Conservation (phyloP, 1,284 basidiomycete genomes). For the Pseudozyma sp. region DNA sequence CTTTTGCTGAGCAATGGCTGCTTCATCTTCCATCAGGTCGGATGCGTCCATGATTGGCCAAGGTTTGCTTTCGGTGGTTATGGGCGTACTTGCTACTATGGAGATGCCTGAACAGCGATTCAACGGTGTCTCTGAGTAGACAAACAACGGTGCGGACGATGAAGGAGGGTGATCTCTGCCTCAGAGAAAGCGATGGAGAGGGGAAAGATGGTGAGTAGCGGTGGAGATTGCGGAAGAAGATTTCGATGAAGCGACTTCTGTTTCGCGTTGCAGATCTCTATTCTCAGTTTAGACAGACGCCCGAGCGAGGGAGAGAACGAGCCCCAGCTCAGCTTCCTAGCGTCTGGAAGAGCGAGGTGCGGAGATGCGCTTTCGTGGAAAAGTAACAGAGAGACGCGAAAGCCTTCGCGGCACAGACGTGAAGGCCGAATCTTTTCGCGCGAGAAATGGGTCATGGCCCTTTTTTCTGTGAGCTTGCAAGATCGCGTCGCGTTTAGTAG, state of each 20-base stretch:
- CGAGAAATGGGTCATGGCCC: conserved; percentile 6
- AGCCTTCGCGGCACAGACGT: not conserved
- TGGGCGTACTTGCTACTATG: not conserved
- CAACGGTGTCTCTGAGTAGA: not conserved
- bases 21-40: conserved; percentile 59
- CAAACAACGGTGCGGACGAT: not conserved
- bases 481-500: conserved; percentile 27
- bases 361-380: not conserved
- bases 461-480: not conserved
- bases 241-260: not conserved
- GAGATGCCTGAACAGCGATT: not conserved
- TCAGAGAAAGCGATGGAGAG: not conserved
- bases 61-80: not conserved
- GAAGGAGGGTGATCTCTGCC: not conserved
- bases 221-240: not conserved
- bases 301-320: not conserved
- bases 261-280: too few relatives aligned
- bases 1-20: conserved; percentile 61
- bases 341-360: not conserved
- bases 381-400: conserved; percentile 18
- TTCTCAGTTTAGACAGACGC: too few relatives aligned
- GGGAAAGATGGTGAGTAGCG: not conserved
- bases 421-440: conserved; percentile 12
- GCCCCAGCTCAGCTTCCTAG: not conserved
- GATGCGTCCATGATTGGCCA: conserved; percentile 44